These are phyloP conservation scores for Aureobasidium sp. DNA, from an alignment of 2,329 filamentous ascomycete genomes.

Conservation along the genomic window DNA sequence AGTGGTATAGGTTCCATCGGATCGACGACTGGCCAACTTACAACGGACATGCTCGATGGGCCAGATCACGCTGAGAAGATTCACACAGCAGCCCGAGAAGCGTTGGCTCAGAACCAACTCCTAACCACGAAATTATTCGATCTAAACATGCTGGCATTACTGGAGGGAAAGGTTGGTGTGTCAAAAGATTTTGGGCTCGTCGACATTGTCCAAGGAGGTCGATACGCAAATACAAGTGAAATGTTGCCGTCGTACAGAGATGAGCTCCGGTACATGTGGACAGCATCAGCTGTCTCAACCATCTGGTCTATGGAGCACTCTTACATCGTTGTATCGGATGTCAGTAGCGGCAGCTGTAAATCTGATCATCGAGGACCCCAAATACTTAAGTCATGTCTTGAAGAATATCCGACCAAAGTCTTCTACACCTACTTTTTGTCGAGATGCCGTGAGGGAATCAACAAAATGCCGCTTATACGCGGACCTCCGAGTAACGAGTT, in stretches of 20 bases:
- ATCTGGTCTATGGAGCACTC: neutral
- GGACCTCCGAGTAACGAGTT: neutral
- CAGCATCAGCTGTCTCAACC: neutral
- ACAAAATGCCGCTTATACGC: neutral
- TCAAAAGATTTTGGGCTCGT: too few species aligned
- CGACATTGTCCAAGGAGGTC: neutral
- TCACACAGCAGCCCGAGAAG: neutral
- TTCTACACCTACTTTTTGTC: neutral
- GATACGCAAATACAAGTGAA: neutral
- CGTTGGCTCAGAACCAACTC: neutral
- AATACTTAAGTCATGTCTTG: neutral
- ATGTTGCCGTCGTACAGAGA: neutral
- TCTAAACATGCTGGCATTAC: neutral
- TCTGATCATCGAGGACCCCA: neutral
- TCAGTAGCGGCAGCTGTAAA: neutral
- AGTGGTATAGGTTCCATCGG: neutral
- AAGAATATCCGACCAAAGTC: neutral
- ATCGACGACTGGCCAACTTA: neutral
- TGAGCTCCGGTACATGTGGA: neutral
- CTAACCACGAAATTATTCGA: neutral
- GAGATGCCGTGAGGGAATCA: neutral
- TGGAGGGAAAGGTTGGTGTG: neutral
- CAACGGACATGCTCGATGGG: neutral
- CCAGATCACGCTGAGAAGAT: neutral
- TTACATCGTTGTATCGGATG: neutral